Percentiles rank a stretch among this genome's conserved stretches.
These are phyloP conservation scores for Epichloe gansuensis DNA, from an alignment of 2,329 filamentous ascomycete species.

Conservation along the genomic window DNA sequence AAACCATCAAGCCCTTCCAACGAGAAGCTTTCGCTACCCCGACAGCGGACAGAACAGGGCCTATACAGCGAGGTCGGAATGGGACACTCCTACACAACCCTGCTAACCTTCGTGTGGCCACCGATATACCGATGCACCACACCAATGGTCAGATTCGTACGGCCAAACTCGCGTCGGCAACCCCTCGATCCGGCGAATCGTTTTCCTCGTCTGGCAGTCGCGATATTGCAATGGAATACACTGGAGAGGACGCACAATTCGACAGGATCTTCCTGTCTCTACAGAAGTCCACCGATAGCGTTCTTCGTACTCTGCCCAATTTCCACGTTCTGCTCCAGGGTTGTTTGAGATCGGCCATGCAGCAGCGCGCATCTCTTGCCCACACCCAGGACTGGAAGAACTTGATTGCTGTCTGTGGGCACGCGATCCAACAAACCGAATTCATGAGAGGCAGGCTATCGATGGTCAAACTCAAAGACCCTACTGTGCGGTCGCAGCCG, in stretches of 20 bases:
- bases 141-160: slow-evolving; percentile 38
- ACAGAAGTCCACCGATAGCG: slow-evolving; percentile 59
- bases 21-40: slow-evolving; percentile 43
- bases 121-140: slow-evolving; percentile 36
- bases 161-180: slow-evolving; percentile 45
- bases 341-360: slow-evolving; percentile 51
- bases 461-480: slow-evolving; percentile 74
- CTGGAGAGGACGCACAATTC: slow-evolving; percentile 69
- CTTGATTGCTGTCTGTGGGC: slow-evolving; percentile 59
- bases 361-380: slow-evolving; percentile 45
- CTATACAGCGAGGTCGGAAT: slow-evolving; percentile 18
- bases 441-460: slow-evolving; percentile 61
- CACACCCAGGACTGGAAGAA: slow-evolving; percentile 55
- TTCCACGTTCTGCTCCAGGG: slow-evolving; percentile 55
- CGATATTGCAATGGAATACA: slow-evolving; percentile 45
- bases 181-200: slow-evolving; percentile 72
- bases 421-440: slow-evolving; percentile 62
- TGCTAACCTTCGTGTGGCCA: slow-evolving; percentile 43
- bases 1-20: slow-evolving; percentile 38
- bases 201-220: slow-evolving; percentile 47
- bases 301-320: slow-evolving; percentile 57
- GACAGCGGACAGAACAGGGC: slow-evolving; percentile 34
- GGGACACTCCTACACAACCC: slow-evolving; percentile 35
- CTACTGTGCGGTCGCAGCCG: slow-evolving; percentile 53
- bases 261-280: slow-evolving; percentile 72